These are phyloP conservation scores for Sphaerostilbella broomeana DNA, from an alignment of 2,329 filamentous ascomycete genomes.

Conservation along the genomic window DNA sequence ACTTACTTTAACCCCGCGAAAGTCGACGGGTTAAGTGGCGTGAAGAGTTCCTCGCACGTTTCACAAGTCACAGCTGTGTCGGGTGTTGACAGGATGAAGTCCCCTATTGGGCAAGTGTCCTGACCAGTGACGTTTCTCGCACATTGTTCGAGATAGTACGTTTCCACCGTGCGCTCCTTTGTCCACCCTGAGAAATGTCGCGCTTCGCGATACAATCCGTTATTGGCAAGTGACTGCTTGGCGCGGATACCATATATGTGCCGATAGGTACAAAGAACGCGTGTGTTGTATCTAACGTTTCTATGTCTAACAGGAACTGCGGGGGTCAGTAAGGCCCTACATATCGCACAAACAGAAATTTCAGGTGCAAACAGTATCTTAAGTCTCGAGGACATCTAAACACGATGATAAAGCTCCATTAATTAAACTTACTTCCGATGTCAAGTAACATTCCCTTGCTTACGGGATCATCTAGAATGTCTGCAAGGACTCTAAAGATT, in stretches of 20 bases:
- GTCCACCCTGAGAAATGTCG: slow-evolving; percentile 37
- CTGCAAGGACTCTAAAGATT: neutral
- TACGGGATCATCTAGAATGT: neutral
- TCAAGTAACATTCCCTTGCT: neutral
- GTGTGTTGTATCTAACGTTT: neutral
- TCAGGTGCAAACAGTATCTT: too few species aligned
- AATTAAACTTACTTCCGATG: too few species aligned
- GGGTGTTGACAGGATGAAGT: slow-evolving; percentile 31
- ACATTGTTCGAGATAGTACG: slow-evolving; percentile 42
- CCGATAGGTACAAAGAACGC: neutral
- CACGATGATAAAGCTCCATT: too few species aligned
- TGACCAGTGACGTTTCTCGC: slow-evolving; percentile 45
- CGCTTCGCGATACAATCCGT: slow-evolving; percentile 43
- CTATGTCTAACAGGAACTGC: too few species aligned
- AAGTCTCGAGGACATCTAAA: too few species aligned
- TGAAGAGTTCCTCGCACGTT: slow-evolving; percentile 25
- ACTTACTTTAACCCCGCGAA: too few species aligned
- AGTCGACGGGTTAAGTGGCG: too few species aligned
- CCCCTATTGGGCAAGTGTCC: slow-evolving; percentile 34
- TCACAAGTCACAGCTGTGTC: slow-evolving; percentile 36
- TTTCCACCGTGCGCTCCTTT: slow-evolving; percentile 28
- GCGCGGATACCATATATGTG: neutral
- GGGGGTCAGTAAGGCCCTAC: too few species aligned
- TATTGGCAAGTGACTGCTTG: slow-evolving; percentile 49
- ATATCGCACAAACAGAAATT: too few species aligned